phyloP scores from a whole-genome alignment of 2,329 filamentous ascomycete species.

The Byssoonygena ceratinophila region DNA sequence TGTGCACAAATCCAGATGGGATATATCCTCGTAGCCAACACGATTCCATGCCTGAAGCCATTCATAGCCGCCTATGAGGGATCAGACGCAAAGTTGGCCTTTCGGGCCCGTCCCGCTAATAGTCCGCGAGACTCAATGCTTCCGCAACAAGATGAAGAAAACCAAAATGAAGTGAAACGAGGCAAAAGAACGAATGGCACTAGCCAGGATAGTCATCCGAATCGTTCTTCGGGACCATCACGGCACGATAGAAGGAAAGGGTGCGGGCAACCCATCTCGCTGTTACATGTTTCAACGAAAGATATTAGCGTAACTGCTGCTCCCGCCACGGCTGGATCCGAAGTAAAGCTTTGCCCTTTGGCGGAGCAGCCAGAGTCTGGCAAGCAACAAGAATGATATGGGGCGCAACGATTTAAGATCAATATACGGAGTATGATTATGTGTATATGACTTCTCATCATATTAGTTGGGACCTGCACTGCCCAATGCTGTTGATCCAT shows the following conservation, averaged over 20 bases:
- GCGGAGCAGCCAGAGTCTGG: neutral
- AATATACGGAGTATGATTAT: too few species aligned
- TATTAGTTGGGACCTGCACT: neutral
- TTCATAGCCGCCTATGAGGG: slow-evolving; percentile 33
- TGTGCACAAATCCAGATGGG: slow-evolving; percentile 35
- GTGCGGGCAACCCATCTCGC: neutral
- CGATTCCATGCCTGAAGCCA: slow-evolving; percentile 36
- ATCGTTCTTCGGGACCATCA: neutral
- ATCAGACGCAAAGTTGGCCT: slow-evolving; percentile 9
- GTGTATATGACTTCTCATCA: too few species aligned
- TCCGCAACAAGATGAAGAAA: slow-evolving; percentile 8
- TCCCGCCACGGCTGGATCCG: too few species aligned
- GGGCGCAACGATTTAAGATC: too few species aligned
- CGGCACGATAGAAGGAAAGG: neutral
- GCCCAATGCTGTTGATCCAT: neutral
- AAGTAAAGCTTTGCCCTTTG: neutral
- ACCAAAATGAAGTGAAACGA: neutral
- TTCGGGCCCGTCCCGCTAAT: neutral
- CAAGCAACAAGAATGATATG: too few species aligned
- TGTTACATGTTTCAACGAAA: neutral
- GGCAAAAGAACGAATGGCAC: neutral
- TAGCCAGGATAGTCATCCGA: neutral
- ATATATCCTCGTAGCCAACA: slow-evolving; percentile 35
- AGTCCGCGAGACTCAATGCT: neutral
- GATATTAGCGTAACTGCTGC: neutral